These are phyloP conservation scores for Lachancea quebecensis DNA, from an alignment of 805 yeast genomes.

Conservation along the genomic window DNA sequence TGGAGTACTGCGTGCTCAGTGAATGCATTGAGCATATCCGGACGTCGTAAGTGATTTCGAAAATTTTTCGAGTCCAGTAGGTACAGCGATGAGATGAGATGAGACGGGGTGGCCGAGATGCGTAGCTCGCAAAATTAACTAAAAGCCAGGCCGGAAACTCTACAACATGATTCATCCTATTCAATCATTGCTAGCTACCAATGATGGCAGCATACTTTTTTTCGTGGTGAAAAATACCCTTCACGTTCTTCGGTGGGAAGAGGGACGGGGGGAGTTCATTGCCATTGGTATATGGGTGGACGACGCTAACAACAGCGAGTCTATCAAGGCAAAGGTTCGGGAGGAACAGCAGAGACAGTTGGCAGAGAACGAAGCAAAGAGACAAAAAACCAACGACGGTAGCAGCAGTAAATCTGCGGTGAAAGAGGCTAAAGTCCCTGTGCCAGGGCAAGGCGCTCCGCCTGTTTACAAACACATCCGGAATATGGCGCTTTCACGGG, in stretches of 20 bases:
- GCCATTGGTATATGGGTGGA: constrained; percentile 55
- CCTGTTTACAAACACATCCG: constrained; percentile 63
- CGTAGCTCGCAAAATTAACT: neutral
- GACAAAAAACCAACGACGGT: constrained; percentile 36
- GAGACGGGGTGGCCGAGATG: neutral
- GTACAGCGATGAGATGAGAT: neutral
- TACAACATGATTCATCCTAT: constrained; percentile 59
- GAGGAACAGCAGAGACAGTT: constrained; percentile 33
- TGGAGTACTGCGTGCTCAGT: too few species aligned
- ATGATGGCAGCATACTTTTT: constrained; percentile 43
- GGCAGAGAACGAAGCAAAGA: constrained; percentile 29
- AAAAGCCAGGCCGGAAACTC: neutral
- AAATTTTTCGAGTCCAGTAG: neutral
- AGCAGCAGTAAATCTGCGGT: constrained; percentile 39
- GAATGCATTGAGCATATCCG: too few species aligned
- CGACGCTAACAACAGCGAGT: constrained; percentile 41
- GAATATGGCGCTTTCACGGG: constrained; percentile 46
- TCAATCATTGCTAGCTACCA: constrained; percentile 46
- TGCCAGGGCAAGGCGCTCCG: constrained; percentile 65
- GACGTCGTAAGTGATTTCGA: neutral
- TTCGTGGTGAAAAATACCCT: constrained; percentile 53
- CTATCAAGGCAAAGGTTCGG: constrained; percentile 43
- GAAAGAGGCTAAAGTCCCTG: constrained; percentile 47
- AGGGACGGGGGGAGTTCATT: constrained; percentile 12
- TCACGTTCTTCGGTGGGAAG: constrained; percentile 43